A percentile compares a stretch with the other conserved stretches of the same genome.
Evolutionary conservation across 2,329 filamentous ascomycete genomes (phyloP).

Genomic region (Thermochaetoides dissita): DNA sequence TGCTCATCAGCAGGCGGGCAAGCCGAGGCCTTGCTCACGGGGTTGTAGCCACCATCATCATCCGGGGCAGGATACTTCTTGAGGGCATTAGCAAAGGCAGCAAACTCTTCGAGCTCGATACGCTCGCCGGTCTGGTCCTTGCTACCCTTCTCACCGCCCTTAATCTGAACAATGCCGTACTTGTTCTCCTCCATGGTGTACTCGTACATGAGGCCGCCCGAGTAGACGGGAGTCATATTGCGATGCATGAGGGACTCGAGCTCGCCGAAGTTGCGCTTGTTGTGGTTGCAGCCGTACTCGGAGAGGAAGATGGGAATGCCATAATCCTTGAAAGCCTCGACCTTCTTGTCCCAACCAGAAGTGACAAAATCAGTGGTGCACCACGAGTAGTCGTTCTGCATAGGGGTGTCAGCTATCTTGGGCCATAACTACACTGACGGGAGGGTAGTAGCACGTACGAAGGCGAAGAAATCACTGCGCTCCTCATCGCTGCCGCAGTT

Average conservation of each 20-base stretch:
- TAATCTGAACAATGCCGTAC: slow-evolving; percentile 66
- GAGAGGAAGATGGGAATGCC: slow-evolving; percentile 87
- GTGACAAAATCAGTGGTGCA: slow-evolving; percentile 57
- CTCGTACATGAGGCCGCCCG: slow-evolving; percentile 91
- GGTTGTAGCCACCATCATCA: slow-evolving; percentile 34
- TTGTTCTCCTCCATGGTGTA: slow-evolving; percentile 70
- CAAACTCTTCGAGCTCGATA: slow-evolving; percentile 47
- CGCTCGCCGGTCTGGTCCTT: slow-evolving; percentile 13
- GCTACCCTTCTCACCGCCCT: slow-evolving; percentile 28
- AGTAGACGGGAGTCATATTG: slow-evolving; percentile 84
- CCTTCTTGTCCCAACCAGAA: slow-evolving; percentile 78
- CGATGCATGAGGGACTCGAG: slow-evolving; percentile 61
- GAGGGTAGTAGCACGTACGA: slow-evolving; percentile 26
- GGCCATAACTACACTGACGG: too few relatives aligned
- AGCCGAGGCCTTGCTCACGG: slow-evolving; percentile 29
- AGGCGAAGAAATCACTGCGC: slow-evolving; percentile 79
- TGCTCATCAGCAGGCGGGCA: slow-evolving; percentile 35
- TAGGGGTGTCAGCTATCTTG: background rate
- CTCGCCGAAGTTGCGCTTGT: slow-evolving; percentile 70
- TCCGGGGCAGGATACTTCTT: slow-evolving; percentile 35
- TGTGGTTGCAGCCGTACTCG: slow-evolving; percentile 81
- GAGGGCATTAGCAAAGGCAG: slow-evolving; percentile 34
- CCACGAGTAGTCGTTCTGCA: slow-evolving; percentile 71
- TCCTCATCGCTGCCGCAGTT: slow-evolving; percentile 79
- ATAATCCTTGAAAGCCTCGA: slow-evolving; percentile 74